Base-by-base conservation (phyloP, 2,329 filamentous ascomycete genomes). In the Penicillium oxalicum region DNA sequence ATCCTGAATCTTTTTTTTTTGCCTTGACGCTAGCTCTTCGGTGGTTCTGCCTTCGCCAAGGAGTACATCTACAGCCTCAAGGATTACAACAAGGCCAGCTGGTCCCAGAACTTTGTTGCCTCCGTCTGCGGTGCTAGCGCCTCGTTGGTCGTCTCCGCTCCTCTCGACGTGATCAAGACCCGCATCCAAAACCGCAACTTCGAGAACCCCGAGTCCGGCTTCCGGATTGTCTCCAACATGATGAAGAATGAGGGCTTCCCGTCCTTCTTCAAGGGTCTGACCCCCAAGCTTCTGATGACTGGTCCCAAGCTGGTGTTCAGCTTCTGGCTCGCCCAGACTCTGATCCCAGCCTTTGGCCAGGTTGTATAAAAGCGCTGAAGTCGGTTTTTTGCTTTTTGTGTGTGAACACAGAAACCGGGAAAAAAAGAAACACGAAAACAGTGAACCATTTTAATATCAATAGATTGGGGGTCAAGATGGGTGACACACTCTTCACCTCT, bases 121-220 rank as follows among this genome's bases (percentile, higher is more conserved):
- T 97, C 93, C 6, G 91, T 98, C 61, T 89, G 86, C 53, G 93
- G 93, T 75, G 93, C 93, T 45, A 93, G 88, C 47, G 90, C 93
- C 9, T 96, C 91, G n/a, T 81, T 98, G 40, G 73, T 98, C 42
- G 91, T 98, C 43, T 96, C 91, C n/a, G 91, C 91, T 25, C 91
- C 91, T 27, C 80, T 97, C 51, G 91, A 97, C 67, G 91, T 97
- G 61, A 93, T 97, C 80, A 97, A 97, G 81, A 96, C 91, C 51
- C 84, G 91, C 65, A 95, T 97, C 63, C 91, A 97, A 76, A 97
- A 97, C 80, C 83, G 87, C 67, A 97, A 98, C 78, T 98, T 98
- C 63, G 93, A 98, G 57, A 93, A 95, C 77, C 91, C 91, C 51
- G 90, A 97, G 77, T 87, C 87, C 61, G 93, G 93, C 38, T 89